Evolutionary conservation across 306 rosid species (phyloP).

Genomic region (Corylus heterophylla): DNA sequence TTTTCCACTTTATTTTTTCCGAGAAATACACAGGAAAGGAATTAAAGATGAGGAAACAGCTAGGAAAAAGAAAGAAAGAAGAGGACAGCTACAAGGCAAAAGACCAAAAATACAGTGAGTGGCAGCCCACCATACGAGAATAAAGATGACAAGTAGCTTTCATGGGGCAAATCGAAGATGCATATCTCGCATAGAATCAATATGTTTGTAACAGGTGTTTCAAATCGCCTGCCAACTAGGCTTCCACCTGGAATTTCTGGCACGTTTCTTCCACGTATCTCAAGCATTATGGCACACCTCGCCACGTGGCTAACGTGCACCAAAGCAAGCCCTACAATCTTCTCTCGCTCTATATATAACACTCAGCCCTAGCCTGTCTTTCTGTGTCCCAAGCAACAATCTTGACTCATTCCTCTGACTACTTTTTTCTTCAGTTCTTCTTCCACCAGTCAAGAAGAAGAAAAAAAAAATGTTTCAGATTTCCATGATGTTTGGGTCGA

Average conservation of each 20-base stretch:
- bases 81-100: no score
- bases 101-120: no score
- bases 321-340: background rate
- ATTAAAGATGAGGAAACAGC: no score
- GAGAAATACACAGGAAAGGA: no score
- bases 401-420: background rate
- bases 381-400: background rate
- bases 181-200: background rate
- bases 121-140: no score
- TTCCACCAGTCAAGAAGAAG: background rate
- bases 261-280: conserved; percentile 2
- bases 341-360: background rate
- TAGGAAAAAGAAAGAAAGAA: no score
- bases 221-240: background rate
- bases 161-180: background rate
- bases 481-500: conserved; percentile 4
- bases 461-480: conserved; percentile 10
- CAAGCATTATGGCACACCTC: conserved; percentile 12
- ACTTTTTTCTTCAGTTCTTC: background rate
- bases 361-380: background rate
- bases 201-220: background rate
- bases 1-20: no score
- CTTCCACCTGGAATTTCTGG: conserved; percentile 7
- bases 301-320: background rate
- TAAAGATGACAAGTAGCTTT: background rate